Evolutionary conservation across 2,329 filamentous ascomycete genomes (phyloP), one percentile per base, ranked within the genome.

Genomic region (Nigrograna mackinnonii): DNA sequence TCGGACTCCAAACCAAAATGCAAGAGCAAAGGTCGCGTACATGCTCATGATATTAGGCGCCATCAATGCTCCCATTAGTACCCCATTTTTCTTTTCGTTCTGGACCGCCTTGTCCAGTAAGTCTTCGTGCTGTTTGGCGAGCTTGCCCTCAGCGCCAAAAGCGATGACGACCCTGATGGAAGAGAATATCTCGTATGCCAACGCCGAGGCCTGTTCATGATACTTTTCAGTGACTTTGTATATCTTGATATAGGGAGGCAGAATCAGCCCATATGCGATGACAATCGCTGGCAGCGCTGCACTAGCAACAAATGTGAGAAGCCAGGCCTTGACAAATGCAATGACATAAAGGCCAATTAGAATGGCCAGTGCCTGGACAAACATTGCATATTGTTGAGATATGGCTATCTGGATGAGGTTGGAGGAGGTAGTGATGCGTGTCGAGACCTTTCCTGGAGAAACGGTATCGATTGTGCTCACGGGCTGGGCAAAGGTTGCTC

Each of bases 371-470:
- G 59, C 50, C 37, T 70, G 67, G 9, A 71, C 65, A n/a, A 78
- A 68, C 41, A 76, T 75, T 0, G 76, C 60, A 4, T 82, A 60
- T 39, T 76, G 75, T 49, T 80, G 77, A 0, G 77, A 79, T n/a
- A 80, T 74, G 14, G 76, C 78, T 19, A 77, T 65, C 43, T 81
- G 79, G 9, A 81, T 70, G 0, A 73, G 73, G 48, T 80, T 80
- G 22, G 77, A 72, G 0, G 75, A 74, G 0, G 72, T 72, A 0
- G 77, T 80, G 50, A 82, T 78, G 1, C 76, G 73, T 30, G 73
- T 75, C 1, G 75, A 72, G 11, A 78, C 75, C 13, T 73, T 71
- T 13, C 78, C 78, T 0, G 75, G 61, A 1, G 77, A 76, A 18
- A 79, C 62, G 14, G 72, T 68, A 42, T 79, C 78, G 13, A 81